Evolutionary conservation across 2,329 filamentous ascomycete genomes (phyloP), one percentile per base, ranked within the genome.

Genomic region (Tetracladium maxilliforme): DNA sequence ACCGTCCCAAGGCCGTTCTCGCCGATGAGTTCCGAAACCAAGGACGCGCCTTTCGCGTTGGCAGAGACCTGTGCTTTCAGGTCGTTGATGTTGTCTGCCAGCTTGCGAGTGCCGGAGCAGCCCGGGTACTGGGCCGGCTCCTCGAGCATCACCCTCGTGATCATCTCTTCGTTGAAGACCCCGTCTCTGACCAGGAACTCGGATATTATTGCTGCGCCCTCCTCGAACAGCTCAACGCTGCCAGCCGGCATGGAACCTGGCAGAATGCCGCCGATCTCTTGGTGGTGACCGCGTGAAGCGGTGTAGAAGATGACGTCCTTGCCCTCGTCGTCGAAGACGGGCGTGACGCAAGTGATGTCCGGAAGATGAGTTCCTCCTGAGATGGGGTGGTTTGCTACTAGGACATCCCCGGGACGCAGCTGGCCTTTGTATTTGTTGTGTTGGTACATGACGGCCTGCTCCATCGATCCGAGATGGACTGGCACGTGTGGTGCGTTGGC

Each of bases 111-210:
- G 5, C 43, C 45, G 12, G 33, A 39, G 27, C 45, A 49, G 10
- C 43, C 43, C 6, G 40, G 43, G 17, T 43, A 41, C 15, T 35
- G 31, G 10, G 32, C 34, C 3, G 46, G 42, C 6, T 42, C 40
- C 12, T 40, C 27, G 7, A 37, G 31, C 10, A 49, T 26, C 7
- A 44, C 30, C 24, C 42, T 36, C 10, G 33, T 40, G 26, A 86
- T 74, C 3, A 75, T 61, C 32, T 73, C 58, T 41, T 87, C 81
- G 38, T 86, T 68, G 50, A 87, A 84, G 10, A 69, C 57, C 7
- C 79, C 79, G 38, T 76, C 67, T 4, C 67, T 71, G 4, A 86
- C 76, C 2, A 86, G 56, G 49, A 83, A 64, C 39, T 69, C 64
- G 7, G 59, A 63, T 37, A 62, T 62, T 36, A 73, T 68, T 2